Base-by-base conservation (phyloP, 116 monocot species). In the Iris pallida region DNA sequence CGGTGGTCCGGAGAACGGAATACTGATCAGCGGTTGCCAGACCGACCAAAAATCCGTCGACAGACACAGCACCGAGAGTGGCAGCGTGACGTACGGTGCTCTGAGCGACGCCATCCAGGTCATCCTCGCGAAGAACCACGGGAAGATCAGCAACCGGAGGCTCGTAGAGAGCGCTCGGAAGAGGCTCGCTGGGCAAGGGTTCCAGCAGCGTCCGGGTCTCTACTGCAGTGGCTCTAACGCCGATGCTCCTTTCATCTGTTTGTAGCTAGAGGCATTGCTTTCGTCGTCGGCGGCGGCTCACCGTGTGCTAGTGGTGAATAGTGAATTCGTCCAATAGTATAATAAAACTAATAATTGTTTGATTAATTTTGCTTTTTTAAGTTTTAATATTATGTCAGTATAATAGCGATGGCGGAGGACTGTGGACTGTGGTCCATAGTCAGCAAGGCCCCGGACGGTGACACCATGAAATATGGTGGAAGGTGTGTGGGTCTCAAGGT, bases 1-100 rank as follows among this genome's bases (percentile, higher is more conserved):
- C 3, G 75, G 75, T 45, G 61, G 48, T 0, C 64, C 80, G 40
- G 80, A 93, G 20, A 78, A 51, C 42, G 94, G 90, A 0, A 81
- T 66, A 5, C 19, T 66, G 19, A 66, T 66, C 20, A 66, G 65
- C 20, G 65, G 16, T 4, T 66, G 65, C 30, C 65, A 66, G 3
- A 48, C 65, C 11, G 65, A 66, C 14, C 65, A 66, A 16, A 66
- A 18, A 18, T 16, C 65, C 30, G 65, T 48, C 6, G 65, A 66
- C 13, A 49, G 47, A 4, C 20, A 52, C 20, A 46, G 49, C 4
- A 12, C 43, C 16, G 8, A 15, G 15, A 16, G 9, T 15, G 14
- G 20, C 2, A 48, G 49, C 6, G 48, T 20, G 51, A 48, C 65
- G 1, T 66, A 20, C 20, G 65, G 65, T 8, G 65, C 65, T 49